These are phyloP conservation scores for Naganishia antarctica DNA, from an alignment of 768 basidiomycete species.

Conservation along the genomic window DNA sequence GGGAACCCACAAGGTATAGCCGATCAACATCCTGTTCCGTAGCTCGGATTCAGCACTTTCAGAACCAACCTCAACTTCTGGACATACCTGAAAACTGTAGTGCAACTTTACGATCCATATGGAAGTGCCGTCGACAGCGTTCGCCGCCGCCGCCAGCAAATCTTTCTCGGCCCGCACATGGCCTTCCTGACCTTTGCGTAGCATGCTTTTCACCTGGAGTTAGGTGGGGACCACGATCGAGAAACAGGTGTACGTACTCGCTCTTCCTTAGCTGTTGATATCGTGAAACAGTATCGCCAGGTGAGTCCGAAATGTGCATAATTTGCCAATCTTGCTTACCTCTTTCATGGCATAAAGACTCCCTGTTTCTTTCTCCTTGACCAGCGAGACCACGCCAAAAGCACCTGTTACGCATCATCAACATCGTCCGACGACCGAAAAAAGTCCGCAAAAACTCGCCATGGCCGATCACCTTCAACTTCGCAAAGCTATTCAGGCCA, in stretches of 20 bases:
- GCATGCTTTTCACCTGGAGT: conserved; percentile 78
- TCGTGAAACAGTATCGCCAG: not conserved
- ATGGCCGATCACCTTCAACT: conserved; percentile 90
- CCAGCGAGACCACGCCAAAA: conserved; percentile 92
- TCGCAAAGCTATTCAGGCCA: conserved; percentile 75
- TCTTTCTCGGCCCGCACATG: conserved; percentile 95
- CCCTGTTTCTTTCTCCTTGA: conserved; percentile 72
- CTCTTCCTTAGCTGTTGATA: conserved; percentile 43
- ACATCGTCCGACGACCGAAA: conserved; percentile 30
- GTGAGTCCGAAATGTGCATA: conserved; percentile 30
- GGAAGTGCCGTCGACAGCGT: conserved; percentile 72
- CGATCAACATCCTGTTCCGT: conserved; percentile 78
- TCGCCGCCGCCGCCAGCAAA: conserved; percentile 82
- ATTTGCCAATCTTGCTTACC: conserved; percentile 53
- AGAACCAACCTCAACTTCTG: not conserved
- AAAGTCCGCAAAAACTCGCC: conserved; percentile 54
- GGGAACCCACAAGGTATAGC: conserved; percentile 74
- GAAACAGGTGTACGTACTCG: conserved; percentile 41
- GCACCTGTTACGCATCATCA: conserved; percentile 58
- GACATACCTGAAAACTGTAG: conserved; percentile 56
- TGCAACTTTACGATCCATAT: conserved; percentile 92
- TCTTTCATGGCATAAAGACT: conserved; percentile 94
- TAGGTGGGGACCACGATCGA: not conserved
- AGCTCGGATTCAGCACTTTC: conserved; percentile 53
- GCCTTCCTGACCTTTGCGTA: conserved; percentile 93